These are phyloP conservation scores for Mycena crocata DNA, from an alignment of 768 basidiomycete species.

Conservation along the genomic window DNA sequence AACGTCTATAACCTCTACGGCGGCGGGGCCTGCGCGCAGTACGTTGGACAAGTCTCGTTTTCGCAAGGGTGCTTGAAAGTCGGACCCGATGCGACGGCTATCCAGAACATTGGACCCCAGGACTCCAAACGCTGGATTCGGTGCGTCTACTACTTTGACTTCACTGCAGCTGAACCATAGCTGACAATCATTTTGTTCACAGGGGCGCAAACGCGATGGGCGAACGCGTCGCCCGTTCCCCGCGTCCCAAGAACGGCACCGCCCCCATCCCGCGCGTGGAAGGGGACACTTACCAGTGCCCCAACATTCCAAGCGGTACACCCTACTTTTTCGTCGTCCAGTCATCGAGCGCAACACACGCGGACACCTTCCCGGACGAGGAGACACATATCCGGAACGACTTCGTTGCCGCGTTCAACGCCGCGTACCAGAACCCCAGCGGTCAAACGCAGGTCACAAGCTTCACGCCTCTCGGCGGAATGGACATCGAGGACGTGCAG, in stretches of 20 bases:
- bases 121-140: not conserved
- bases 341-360: not conserved
- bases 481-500: not conserved
- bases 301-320: not conserved
- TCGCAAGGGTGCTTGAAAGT: not conserved
- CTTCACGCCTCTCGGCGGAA: not conserved
- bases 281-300: constrained; percentile 5
- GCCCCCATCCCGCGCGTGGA: not conserved
- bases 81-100: not conserved
- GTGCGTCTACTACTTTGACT: not conserved
- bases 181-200: not conserved
- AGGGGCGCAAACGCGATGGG: not conserved
- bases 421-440: constrained; percentile 1
- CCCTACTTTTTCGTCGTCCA: not conserved
- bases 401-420: not conserved
- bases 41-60: not conserved
- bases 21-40: not conserved
- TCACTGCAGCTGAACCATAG: not conserved
- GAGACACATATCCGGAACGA: not conserved
- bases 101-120: constrained; percentile 1
- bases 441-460: not conserved
- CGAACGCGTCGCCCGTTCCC: not conserved
- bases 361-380: not conserved
- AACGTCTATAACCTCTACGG: not conserved
- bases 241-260: not conserved